Conservation (phyloP, 129 eudicot genomes). For the Tagetes patula region DNA sequence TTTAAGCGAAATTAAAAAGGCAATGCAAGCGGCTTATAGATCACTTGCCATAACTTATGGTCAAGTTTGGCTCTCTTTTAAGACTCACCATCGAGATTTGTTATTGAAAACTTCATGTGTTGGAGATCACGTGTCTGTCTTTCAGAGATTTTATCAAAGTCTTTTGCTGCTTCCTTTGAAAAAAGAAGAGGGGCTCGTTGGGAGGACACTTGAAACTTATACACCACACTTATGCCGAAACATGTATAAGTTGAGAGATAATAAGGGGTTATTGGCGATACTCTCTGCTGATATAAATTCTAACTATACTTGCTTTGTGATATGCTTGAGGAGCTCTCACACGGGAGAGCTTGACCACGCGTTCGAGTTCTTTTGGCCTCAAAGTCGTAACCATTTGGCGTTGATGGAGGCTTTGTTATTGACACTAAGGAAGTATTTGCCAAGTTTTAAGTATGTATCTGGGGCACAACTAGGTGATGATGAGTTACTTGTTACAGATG, state of each 20-base stretch:
- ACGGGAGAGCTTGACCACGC: neutral
- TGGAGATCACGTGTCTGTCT: neutral
- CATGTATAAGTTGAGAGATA: constrained; percentile 2
- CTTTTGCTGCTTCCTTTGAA: neutral
- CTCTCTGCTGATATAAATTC: neutral
- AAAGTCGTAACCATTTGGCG: neutral
- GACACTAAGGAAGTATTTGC: constrained; percentile 7
- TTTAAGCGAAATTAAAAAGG: neutral
- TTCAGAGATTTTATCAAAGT: neutral
- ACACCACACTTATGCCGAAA: neutral
- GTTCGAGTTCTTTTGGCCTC: constrained; percentile 20
- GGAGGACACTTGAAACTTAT: constrained; percentile 9
- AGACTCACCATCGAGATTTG: neutral
- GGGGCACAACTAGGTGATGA: constrained; percentile 7
- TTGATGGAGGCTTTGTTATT: neutral
- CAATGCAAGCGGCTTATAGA: neutral
- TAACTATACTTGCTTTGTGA: neutral
- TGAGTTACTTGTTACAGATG: constrained; percentile 8
- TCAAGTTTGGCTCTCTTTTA: constrained; percentile 16
- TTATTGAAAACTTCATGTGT: neutral
- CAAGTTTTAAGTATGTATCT: constrained; percentile 10
- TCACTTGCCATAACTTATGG: neutral
- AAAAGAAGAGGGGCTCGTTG: constrained; percentile 6
- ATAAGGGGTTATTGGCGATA: neutral
- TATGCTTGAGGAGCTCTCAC: constrained; percentile 14